phyloP scores from a whole-genome alignment of 208 protist species.

The Acanthamoeba comandoni region DNA sequence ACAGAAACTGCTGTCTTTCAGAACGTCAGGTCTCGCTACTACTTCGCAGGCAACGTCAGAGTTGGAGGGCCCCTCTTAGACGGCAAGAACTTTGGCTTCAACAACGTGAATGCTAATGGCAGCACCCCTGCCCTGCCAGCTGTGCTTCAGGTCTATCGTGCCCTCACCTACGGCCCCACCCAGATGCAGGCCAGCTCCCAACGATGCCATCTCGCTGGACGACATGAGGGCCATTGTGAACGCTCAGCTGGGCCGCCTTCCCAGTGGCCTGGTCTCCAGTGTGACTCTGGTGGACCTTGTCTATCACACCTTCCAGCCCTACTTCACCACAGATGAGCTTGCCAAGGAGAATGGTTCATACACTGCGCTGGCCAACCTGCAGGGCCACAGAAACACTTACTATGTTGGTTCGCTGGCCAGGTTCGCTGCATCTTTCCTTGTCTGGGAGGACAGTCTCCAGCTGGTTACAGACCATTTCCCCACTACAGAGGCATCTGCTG shows the following conservation, averaged over 20 bases:
- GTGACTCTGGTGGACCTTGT: conserved; percentile 45
- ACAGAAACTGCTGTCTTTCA: conserved; percentile 17
- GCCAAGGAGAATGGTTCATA: not conserved
- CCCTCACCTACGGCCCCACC: conserved; percentile 18
- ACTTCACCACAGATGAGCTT: conserved; percentile 7
- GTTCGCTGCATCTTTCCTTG: conserved; percentile 16
- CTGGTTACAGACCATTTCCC: no score
- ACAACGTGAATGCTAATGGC: conserved; percentile 24
- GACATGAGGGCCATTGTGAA: not conserved
- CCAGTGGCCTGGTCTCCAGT: conserved; percentile 1
- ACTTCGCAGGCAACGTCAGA: conserved; percentile 22
- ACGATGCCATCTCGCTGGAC: not conserved
- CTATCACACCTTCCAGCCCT: conserved; percentile 48
- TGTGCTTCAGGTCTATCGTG: conserved; percentile 15
- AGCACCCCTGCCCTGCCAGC: conserved; percentile 17
- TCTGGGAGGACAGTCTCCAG: conserved; percentile 61
- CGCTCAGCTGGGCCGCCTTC: conserved; percentile 36
- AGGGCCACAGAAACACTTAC: conserved; percentile 13
- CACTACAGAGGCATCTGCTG: no score
- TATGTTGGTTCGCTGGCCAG: conserved; percentile 30
- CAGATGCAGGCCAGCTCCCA: conserved; percentile 49
- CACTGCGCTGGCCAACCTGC: not conserved
- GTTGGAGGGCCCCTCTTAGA: conserved; percentile 23
- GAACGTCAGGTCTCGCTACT: conserved; percentile 20
- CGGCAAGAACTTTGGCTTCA: not conserved